Conservation (phyloP, 2,329 filamentous ascomycete species). For the Cercospora sp. region DNA sequence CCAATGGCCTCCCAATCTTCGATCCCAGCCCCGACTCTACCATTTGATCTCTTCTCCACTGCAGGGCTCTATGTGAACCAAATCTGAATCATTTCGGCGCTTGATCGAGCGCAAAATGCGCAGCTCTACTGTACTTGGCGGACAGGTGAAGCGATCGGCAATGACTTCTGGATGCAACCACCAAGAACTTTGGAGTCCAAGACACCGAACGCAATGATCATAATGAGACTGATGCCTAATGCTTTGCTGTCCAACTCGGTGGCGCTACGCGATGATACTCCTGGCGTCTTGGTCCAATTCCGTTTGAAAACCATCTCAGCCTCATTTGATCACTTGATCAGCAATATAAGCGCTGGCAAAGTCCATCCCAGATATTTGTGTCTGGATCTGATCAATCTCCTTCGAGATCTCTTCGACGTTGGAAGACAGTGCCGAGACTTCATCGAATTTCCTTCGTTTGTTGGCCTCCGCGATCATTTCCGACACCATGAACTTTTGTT, state of each 20-base stretch:
- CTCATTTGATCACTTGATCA: constrained; percentile 35
- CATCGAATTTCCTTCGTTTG: constrained; percentile 77
- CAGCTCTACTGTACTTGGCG: background rate
- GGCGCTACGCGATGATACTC: background rate
- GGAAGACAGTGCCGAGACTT: constrained; percentile 73
- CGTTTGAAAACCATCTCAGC: background rate
- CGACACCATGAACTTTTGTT: constrained; percentile 85
- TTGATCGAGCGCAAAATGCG: background rate
- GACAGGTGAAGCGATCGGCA: background rate
- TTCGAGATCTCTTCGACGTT: constrained; percentile 79
- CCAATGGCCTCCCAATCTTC: background rate
- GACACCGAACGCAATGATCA: background rate
- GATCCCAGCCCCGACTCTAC: background rate
- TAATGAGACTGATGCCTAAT: background rate
- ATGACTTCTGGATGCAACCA: background rate
- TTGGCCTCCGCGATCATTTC: constrained; percentile 80
- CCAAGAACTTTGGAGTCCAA: background rate
- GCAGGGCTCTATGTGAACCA: background rate
- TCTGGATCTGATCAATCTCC: constrained; percentile 63
- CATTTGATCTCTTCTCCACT: background rate
- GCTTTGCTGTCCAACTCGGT: background rate
- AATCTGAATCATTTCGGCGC: background rate
- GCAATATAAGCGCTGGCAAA: constrained; percentile 39
- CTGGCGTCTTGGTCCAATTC: background rate
- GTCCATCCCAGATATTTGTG: constrained; percentile 40